phyloP scores from a whole-genome alignment of 106 monocot genomes.

The Dendrobium chrysotoxum region DNA sequence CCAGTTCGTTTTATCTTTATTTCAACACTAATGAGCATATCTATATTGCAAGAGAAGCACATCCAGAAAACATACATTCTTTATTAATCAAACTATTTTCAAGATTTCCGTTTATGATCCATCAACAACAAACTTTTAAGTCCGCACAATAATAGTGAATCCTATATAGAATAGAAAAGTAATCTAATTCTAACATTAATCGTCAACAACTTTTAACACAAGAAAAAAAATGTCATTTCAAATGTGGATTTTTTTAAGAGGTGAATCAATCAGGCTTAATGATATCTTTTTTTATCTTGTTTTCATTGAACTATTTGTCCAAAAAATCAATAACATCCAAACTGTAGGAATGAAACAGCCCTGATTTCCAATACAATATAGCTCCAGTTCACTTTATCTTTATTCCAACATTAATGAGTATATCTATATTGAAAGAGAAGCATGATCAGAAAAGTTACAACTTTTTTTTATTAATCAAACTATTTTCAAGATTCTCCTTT shows the following conservation, averaged over 20 bases:
- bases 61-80: background rate
- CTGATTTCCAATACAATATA: background rate
- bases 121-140: background rate
- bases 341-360: background rate
- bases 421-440: background rate
- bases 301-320: background rate
- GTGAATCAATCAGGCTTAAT: background rate
- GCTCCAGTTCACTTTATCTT: background rate
- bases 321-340: background rate
- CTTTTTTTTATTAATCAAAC: background rate
- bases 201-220: too few relatives aligned
- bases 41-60: background rate
- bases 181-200: too few relatives aligned
- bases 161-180: background rate
- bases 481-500: background rate
- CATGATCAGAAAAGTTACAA: background rate
- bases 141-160: background rate
- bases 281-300: background rate
- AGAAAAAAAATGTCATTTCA: background rate
- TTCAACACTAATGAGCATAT: background rate
- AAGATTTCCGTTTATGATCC: background rate
- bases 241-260: background rate
- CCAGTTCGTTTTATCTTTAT: background rate
- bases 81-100: background rate
- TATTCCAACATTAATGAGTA: background rate